Evolutionary conservation across 257 asterid species (phyloP).

Genomic region (Solanum infundibuliforme): DNA sequence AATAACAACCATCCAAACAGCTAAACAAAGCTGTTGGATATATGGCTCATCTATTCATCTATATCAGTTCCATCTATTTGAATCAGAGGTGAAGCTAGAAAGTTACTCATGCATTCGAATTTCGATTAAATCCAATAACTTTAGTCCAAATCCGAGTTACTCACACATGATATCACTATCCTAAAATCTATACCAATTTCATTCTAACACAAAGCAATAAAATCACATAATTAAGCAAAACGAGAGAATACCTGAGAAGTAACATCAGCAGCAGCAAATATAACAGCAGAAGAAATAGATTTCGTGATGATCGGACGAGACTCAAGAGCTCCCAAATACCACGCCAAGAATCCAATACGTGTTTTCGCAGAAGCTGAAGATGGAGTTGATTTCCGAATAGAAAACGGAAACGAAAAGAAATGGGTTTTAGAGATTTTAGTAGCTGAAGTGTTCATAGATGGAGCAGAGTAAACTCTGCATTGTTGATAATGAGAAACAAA

Average conservation of each 20-base stretch:
- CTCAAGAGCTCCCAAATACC: conserved; percentile 69
- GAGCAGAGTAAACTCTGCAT: not conserved
- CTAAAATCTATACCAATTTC: not conserved
- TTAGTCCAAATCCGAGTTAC: not conserved
- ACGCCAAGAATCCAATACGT: conserved; percentile 37
- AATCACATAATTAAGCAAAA: not conserved
- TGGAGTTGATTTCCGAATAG: conserved; percentile 10
- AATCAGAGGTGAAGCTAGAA: not conserved
- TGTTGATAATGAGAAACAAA: not conserved
- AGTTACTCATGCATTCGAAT: no score
- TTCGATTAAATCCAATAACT: not conserved
- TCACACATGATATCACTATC: not conserved
- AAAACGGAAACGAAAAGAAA: not conserved
- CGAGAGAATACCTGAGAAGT: conserved; percentile 59
- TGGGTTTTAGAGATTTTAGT: conserved; percentile 12
- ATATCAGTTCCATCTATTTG: not conserved
- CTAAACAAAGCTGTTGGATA: no score
- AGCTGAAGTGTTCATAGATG: conserved; percentile 5
- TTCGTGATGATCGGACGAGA: conserved; percentile 68
- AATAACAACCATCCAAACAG: no score
- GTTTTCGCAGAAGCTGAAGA: conserved; percentile 20
- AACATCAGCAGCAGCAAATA: conserved; percentile 69
- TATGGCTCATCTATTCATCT: not conserved
- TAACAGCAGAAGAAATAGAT: conserved; percentile 47
- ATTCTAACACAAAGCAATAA: not conserved